A percentile compares a stretch with the other conserved stretches of the same genome.
Evolutionary conservation across 1,139 yeast genomes (phyloP).

Genomic region (Blastobotrys niveus): DNA sequence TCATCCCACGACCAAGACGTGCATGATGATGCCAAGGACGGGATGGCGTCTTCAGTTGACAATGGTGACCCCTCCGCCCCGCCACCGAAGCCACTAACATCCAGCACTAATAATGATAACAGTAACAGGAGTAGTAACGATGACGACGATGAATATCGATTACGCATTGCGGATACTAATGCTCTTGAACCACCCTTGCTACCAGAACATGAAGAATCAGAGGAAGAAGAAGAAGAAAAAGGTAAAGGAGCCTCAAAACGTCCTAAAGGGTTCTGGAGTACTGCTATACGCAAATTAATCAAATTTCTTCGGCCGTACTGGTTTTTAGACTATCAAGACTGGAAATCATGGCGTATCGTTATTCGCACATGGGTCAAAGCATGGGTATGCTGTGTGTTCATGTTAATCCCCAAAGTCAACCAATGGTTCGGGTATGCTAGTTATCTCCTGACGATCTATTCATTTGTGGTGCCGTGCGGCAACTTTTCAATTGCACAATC

Average conservation of each 20-base stretch:
- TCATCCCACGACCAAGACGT: too few relatives aligned
- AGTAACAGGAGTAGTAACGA: neutral
- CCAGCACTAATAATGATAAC: too few relatives aligned
- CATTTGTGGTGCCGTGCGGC: constrained; percentile 28
- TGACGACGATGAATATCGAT: neutral
- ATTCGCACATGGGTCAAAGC: constrained; percentile 28
- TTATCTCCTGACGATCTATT: constrained; percentile 25
- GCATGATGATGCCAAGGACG: too few relatives aligned
- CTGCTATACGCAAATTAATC: too few relatives aligned
- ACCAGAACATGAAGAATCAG: neutral
- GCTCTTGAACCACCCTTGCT: neutral
- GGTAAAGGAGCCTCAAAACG: too few relatives aligned
- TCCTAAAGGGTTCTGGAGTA: too few relatives aligned
- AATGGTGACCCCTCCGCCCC: too few relatives aligned
- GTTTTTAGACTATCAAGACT: constrained; percentile 28
- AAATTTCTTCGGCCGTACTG: constrained; percentile 24
- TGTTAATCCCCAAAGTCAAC: constrained; percentile 19
- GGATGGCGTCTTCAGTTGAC: too few relatives aligned
- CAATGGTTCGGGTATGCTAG: constrained; percentile 28
- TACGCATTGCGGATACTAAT: neutral
- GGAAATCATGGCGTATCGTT: constrained; percentile 23
- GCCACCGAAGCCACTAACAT: too few relatives aligned
- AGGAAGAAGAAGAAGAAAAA: too few relatives aligned
- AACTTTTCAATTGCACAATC: constrained; percentile 25
- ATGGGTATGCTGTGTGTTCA: constrained; percentile 25